These are phyloP conservation scores for Calophaca sinica DNA, from an alignment of 306 rosid species.

Conservation along the genomic window DNA sequence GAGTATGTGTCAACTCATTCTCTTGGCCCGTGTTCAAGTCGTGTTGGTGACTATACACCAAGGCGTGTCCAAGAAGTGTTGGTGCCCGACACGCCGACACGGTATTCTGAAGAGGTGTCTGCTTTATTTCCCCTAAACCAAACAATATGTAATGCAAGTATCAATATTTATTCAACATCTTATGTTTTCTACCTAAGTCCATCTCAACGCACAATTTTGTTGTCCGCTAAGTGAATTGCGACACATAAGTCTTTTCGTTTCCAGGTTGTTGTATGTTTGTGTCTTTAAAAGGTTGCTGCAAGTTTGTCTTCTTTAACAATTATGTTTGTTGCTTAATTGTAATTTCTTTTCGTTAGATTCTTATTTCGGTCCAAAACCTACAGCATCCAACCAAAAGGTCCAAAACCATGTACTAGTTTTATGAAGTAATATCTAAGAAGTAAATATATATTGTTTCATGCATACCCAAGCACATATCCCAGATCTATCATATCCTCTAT, in stretches of 20 bases:
- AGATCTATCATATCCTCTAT: not conserved
- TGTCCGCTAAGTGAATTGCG: not conserved
- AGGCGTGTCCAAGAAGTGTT: too few relatives aligned
- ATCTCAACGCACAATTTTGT: not conserved
- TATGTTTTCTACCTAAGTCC: not conserved
- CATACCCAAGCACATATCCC: not conserved
- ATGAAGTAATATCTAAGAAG: not conserved
- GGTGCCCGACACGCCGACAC: too few relatives aligned
- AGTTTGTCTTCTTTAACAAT: not conserved
- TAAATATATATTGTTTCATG: not conserved
- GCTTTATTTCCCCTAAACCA: not conserved
- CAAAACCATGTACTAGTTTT: slow-evolving; percentile 9
- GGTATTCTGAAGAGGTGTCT: too few relatives aligned
- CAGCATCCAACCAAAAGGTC: not conserved
- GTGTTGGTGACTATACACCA: too few relatives aligned
- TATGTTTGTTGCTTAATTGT: not conserved
- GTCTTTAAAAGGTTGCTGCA: not conserved
- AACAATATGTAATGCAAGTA: not conserved
- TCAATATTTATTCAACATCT: not conserved
- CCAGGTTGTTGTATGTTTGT: not conserved
- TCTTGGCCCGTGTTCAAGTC: too few relatives aligned
- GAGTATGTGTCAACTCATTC: too few relatives aligned
- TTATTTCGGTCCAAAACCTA: not conserved
- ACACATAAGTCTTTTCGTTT: not conserved
- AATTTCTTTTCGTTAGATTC: not conserved